phyloP scores from a whole-genome alignment of 352 stramenopile genomes.

The Globisporangium paddicum region DNA sequence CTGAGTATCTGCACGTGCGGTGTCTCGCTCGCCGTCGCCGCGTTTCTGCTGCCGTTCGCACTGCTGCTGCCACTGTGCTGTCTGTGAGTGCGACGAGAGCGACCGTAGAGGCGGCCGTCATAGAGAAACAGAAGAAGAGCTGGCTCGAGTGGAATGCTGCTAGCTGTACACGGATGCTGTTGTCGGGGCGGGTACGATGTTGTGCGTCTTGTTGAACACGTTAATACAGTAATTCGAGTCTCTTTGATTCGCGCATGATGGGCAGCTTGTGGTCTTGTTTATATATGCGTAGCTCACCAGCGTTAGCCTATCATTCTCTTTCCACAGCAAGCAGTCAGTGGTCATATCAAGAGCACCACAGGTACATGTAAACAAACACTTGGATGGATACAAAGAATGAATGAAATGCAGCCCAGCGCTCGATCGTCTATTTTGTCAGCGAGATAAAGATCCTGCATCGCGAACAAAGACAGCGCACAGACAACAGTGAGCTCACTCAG shows the following conservation, averaged over 20 bases:
- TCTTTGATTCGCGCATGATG: not conserved
- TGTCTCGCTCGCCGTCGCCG: conserved; percentile 50
- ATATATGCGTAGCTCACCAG: no score
- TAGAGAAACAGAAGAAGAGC: not conserved
- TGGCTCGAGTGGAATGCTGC: not conserved
- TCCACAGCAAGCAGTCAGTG: no score
- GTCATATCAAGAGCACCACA: not conserved
- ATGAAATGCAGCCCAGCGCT: not conserved
- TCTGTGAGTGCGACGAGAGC: conserved; percentile 37
- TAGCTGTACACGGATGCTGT: not conserved
- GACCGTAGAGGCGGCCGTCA: no score
- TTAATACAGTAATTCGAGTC: not conserved
- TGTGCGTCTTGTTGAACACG: not conserved
- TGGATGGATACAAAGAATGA: no score
- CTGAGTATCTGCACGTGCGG: conserved; percentile 74
- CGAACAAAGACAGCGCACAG: not conserved
- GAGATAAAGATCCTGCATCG: not conserved
- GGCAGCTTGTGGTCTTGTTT: not conserved
- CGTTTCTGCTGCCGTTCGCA: conserved; percentile 52
- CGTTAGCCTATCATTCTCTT: no score
- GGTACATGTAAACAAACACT: not conserved
- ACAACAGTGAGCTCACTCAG: not conserved
- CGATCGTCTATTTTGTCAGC: not conserved
- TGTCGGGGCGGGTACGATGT: not conserved
- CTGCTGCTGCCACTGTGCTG: conserved; percentile 67